Conservation (phyloP, 2,329 filamentous ascomycete species). For the Pestalotiopsis sp. region DNA sequence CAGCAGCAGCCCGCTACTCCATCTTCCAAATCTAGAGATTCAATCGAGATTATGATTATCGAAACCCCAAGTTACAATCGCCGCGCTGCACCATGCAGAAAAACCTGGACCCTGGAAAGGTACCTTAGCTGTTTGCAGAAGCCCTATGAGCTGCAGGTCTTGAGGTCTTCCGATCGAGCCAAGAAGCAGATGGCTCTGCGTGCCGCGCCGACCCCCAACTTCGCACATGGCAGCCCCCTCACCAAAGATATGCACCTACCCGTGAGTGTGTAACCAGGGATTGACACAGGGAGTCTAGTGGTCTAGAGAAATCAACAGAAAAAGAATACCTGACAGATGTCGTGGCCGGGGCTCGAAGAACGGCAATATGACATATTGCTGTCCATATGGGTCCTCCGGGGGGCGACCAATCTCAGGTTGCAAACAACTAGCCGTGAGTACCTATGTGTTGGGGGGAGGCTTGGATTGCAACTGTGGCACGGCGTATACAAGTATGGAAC, state of each 20-base stretch:
- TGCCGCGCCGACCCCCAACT: background rate
- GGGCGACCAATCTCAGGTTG: background rate
- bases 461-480: conserved; percentile 21
- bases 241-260: background rate
- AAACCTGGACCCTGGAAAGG: background rate
- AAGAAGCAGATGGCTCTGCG: background rate
- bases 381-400: background rate
- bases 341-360: background rate
- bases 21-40: background rate
- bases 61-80: background rate
- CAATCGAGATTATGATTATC: background rate
- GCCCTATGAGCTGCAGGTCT: background rate
- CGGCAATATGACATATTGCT: background rate
- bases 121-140: conserved; percentile 2
- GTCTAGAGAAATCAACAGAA: background rate
- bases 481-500: conserved; percentile 36
- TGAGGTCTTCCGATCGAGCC: background rate
- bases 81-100: background rate
- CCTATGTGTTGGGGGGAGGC: background rate
- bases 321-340: conserved; percentile 9
- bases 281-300: background rate
- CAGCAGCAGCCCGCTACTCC: background rate
- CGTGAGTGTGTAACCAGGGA: background rate
- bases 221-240: conserved; percentile 7
- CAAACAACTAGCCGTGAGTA: conserved; percentile 4